Base-by-base conservation (phyloP, 192 early-diverging fungal species). In the Coemansia furcata region DNA sequence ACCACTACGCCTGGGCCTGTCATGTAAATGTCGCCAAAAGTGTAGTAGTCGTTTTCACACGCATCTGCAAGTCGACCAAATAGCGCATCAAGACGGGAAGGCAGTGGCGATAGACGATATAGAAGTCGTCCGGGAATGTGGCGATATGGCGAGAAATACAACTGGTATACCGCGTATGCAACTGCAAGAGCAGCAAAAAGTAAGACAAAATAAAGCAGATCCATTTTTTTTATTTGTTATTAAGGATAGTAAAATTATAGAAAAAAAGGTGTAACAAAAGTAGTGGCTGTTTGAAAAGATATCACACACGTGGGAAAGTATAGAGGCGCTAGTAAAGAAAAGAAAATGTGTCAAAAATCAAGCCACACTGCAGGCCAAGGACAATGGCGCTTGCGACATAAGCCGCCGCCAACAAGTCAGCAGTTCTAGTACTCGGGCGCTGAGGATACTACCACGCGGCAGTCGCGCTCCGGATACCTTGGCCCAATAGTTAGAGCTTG, bases 1-100 rank as follows among this genome's bases (percentile, higher is more conserved):
- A 59, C 44, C 26, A 83, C 76, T 29, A 50, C 60, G 17, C 66
- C 65, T 12, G 81, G 72, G 0, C 69, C 70, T 3, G 72, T 50
- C 21, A 69, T 52, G 55, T 71, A 73, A 21, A 83, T 71, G 49
- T 78, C 62, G 49, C 81, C 76, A 60, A 78, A 73, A 3, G 32
- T 29, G 44, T 73, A 67, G 52, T 75, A 67, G 62, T 71, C 60
- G 0, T n/a, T 21, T 38, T 72, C 49, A 38, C 62, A 66, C 2
- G 49, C 60, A 15, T 80, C 62, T 3, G 55, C 58, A 15, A 77
- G 47, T 35, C 43, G 17, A 4, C 70, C 71, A 19, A 55, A 35
- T 1, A 67, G 37, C 8, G 71, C 43, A 6, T 63, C 21, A 42
- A 69, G 19, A 19, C 50, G 50, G 12, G 50, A 54, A 12, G 50